These are phyloP conservation scores for Syzygium grande DNA, from an alignment of 345 rosid species.

Conservation along the genomic window DNA sequence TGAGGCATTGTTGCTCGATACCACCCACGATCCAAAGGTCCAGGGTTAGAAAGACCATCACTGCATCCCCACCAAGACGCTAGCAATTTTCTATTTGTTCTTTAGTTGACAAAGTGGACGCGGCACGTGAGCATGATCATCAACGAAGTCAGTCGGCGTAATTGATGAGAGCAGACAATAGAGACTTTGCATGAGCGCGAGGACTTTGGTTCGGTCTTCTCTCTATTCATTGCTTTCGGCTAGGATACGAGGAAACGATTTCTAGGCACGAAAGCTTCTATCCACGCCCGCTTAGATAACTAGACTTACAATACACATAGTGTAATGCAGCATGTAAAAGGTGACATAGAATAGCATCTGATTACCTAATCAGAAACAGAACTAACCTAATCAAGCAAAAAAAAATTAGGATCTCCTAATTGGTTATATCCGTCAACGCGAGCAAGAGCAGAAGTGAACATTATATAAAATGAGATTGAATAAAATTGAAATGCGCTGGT, in stretches of 20 bases:
- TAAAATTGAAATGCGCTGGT: neutral
- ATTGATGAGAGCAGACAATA: neutral
- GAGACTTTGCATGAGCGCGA: neutral
- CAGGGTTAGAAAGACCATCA: neutral
- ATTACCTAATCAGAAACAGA: neutral
- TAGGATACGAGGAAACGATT: neutral
- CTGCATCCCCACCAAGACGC: neutral
- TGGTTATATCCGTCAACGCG: neutral
- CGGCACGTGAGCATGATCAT: neutral
- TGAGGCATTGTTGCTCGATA: neutral
- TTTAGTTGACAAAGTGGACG: neutral
- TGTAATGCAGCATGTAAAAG: neutral
- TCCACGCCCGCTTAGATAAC: neutral
- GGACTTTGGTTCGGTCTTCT: neutral
- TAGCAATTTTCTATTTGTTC: neutral
- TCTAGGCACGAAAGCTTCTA: neutral
- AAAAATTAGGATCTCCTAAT: neutral
- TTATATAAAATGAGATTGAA: neutral
- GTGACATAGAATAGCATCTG: neutral
- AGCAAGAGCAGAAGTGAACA: neutral
- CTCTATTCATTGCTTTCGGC: neutral
- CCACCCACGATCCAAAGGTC: neutral
- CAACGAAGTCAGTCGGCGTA: neutral
- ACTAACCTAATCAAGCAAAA: neutral
- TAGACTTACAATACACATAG: neutral